phyloP scores from a whole-genome alignment of 306 rosid species.

The Fagus sylvatica region DNA sequence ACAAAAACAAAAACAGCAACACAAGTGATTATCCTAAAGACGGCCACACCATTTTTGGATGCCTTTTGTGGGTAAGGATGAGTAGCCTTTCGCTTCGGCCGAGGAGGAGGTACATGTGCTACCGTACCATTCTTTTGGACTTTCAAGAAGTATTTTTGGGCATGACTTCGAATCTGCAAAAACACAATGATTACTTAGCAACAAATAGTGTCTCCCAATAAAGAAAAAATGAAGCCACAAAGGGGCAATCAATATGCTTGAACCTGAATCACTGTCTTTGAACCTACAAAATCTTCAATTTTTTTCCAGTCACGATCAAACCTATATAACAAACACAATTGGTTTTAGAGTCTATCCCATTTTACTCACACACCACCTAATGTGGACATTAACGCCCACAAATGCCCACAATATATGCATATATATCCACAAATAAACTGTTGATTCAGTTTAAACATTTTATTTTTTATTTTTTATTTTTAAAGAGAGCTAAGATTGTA shows the following conservation, averaged over 20 bases:
- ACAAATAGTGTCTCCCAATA: slow-evolving; percentile 1
- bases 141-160: slow-evolving; percentile 88
- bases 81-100: slow-evolving; percentile 93
- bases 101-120: slow-evolving; percentile 97
- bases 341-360: neutral
- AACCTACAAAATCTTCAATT: slow-evolving; percentile 94
- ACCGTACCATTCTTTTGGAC: slow-evolving; percentile 83
- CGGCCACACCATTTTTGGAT: slow-evolving; percentile 66
- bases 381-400: no score
- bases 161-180: slow-evolving; percentile 86
- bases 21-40: slow-evolving; percentile 24
- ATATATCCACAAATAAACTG: neutral
- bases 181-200: neutral
- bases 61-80: slow-evolving; percentile 98
- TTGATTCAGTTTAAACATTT: neutral
- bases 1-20: slow-evolving; percentile 2
- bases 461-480: no score
- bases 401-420: no score
- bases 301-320: slow-evolving; percentile 98
- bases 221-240: slow-evolving; percentile 7
- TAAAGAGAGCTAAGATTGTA: no score
- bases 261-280: slow-evolving; percentile 96
- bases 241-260: slow-evolving; percentile 14
- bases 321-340: slow-evolving; percentile 37
- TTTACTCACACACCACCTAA: no score